phyloP scores from a whole-genome alignment of 768 basidiomycete species.

The Lepiota venenata region DNA sequence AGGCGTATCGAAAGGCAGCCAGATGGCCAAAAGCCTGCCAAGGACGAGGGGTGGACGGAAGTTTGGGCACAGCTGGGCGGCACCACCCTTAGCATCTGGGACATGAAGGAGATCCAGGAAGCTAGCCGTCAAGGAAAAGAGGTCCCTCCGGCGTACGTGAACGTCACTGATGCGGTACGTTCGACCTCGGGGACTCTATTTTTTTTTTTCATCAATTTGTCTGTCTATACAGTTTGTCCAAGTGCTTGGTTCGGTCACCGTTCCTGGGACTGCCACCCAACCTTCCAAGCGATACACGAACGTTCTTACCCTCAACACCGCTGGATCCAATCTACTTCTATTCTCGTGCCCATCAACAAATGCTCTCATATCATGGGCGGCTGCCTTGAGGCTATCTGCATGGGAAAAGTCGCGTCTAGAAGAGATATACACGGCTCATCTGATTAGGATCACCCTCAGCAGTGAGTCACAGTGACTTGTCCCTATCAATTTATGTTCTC shows the following conservation, averaged over 20 bases:
- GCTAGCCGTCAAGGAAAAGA: conserved; percentile 77
- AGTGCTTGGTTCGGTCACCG: conserved; percentile 71
- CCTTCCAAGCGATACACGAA: conserved; percentile 64
- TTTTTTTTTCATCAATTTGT: conserved; percentile 10
- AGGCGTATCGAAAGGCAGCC: conserved; percentile 75
- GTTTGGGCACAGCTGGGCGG: conserved; percentile 92
- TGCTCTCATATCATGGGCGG: conserved; percentile 84
- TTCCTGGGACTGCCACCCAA: conserved; percentile 46
- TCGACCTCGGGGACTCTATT: conserved; percentile 4
- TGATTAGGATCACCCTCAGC: conserved; percentile 73
- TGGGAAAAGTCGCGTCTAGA: conserved; percentile 97
- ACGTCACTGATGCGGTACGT: conserved; percentile 85
- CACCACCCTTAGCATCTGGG: conserved; percentile 88
- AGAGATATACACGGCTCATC: conserved; percentile 96
- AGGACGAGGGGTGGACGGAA: conserved; percentile 78
- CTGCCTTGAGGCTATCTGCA: conserved; percentile 82
- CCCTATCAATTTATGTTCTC: background rate
- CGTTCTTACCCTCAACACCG: conserved; percentile 90
- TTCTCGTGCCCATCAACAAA: conserved; percentile 79
- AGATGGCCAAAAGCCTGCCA: conserved; percentile 64
- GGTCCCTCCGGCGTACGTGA: conserved; percentile 85
- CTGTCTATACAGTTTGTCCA: conserved; percentile 59
- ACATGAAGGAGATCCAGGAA: conserved; percentile 84
- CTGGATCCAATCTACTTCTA: conserved; percentile 84
- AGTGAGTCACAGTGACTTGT: conserved; percentile 23